Conservation (phyloP, 169 alveolate species). For the Babesia gibsoni region DNA sequence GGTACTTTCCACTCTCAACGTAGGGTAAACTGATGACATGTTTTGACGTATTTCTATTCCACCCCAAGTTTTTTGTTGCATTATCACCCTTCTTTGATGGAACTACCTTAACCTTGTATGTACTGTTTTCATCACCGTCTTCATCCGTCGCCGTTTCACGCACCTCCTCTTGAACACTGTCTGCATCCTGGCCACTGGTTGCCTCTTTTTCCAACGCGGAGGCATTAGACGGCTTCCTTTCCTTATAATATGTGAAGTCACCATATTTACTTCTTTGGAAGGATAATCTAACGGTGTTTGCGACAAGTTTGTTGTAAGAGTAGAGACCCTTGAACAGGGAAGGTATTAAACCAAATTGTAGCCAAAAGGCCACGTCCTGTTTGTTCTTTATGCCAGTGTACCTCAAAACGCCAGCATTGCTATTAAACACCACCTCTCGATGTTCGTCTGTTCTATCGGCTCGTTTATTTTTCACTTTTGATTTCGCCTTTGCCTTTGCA, state of each 20-base stretch:
- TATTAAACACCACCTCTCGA: constrained; percentile 31
- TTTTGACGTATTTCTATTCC: too few species aligned
- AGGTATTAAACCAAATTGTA: constrained; percentile 64
- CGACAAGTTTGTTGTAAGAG: constrained; percentile 50
- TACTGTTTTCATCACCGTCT: constrained; percentile 23
- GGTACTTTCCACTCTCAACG: constrained; percentile 47
- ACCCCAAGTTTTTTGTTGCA: too few species aligned
- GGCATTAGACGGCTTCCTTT: constrained; percentile 16
- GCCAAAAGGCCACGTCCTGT: constrained; percentile 54
- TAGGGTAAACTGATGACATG: constrained; percentile 38
- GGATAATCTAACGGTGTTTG: constrained; percentile 54
- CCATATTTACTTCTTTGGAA: constrained; percentile 40
- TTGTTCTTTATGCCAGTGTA: constrained; percentile 28
- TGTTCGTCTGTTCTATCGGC: constrained; percentile 5
- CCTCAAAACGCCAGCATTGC: constrained; percentile 29
- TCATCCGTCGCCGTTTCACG: constrained; percentile 16
- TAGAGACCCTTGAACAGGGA: constrained; percentile 50
- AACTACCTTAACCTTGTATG: neutral
- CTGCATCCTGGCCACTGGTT: too few species aligned
- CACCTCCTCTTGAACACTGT: too few species aligned
- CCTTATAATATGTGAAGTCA: constrained; percentile 24
- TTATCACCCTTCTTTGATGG: neutral
- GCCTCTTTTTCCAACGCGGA: too few species aligned
- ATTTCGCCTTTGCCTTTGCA: neutral
- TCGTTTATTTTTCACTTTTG: neutral